These are phyloP conservation scores for Cucurbita argyrosperma DNA, from an alignment of 306 rosid species.

Conservation along the genomic window DNA sequence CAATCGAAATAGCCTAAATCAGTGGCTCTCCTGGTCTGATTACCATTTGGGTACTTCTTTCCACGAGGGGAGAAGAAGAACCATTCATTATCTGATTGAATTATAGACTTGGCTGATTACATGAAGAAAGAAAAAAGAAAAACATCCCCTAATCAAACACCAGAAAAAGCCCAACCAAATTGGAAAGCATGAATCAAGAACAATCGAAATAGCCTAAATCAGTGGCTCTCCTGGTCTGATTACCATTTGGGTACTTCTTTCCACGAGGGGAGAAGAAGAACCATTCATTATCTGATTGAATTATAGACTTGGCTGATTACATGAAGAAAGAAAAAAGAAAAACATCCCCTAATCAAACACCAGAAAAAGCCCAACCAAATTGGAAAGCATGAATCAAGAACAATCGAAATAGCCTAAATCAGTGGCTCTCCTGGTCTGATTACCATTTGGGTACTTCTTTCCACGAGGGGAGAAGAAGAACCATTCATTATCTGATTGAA, in stretches of 20 bases:
- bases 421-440: constrained; percentile 80
- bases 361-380: not conserved
- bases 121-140: not conserved
- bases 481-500: constrained; percentile 78
- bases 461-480: constrained; percentile 95
- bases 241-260: constrained; percentile 88
- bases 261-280: constrained; percentile 95
- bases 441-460: constrained; percentile 88
- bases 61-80: constrained; percentile 95
- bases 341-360: not conserved
- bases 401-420: not conserved
- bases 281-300: constrained; percentile 78
- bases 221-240: constrained; percentile 80
- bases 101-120: constrained; percentile 47
- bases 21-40: constrained; percentile 80
- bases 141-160: not conserved
- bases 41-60: constrained; percentile 88
- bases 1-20: not conserved
- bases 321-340: not conserved
- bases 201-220: not conserved
- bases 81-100: constrained; percentile 78
- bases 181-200: not conserved
- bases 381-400: not conserved
- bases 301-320: constrained; percentile 47
- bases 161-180: not conserved